phyloP scores from a whole-genome alignment of 805 yeast genomes.

The Nakazawaea ernobii region DNA sequence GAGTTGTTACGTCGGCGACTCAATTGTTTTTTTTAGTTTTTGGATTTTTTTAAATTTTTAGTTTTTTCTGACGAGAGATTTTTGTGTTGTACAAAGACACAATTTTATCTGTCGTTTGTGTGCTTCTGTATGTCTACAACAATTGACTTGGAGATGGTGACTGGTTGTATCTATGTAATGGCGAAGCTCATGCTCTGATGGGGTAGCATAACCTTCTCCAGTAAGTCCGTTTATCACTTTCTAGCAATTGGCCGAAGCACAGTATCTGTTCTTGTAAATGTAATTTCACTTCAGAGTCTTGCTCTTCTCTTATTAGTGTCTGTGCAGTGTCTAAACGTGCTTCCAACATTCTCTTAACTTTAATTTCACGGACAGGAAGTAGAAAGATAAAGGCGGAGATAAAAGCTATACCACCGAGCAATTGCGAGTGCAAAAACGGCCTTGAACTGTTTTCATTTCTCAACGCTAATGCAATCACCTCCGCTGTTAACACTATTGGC shows the following conservation, averaged over 20 bases:
- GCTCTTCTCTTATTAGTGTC: neutral
- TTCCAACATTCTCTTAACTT: conserved; percentile 33
- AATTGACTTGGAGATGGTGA: no score
- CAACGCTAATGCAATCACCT: conserved; percentile 24
- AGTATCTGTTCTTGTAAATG: neutral
- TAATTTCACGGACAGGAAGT: conserved; percentile 45
- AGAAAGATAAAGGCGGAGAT: conserved; percentile 36
- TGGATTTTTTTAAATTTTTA: neutral
- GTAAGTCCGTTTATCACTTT: no score
- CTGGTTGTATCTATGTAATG: neutral
- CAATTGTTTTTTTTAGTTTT: neutral
- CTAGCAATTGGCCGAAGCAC: neutral
- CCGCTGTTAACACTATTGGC: conserved; percentile 21
- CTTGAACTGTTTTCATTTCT: conserved; percentile 13
- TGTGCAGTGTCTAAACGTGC: neutral
- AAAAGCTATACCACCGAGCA: conserved; percentile 50
- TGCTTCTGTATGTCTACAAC: no score
- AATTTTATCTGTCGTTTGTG: no score
- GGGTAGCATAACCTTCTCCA: neutral
- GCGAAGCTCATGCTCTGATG: neutral
- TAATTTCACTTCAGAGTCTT: neutral
- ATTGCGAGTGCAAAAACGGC: conserved; percentile 56
- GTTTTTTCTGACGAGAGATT: no score
- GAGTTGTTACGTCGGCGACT: neutral
- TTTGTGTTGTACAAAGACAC: conserved; percentile 23